These are phyloP conservation scores for Acacia crassicarpa DNA, from an alignment of 306 rosid genomes.

Conservation along the genomic window DNA sequence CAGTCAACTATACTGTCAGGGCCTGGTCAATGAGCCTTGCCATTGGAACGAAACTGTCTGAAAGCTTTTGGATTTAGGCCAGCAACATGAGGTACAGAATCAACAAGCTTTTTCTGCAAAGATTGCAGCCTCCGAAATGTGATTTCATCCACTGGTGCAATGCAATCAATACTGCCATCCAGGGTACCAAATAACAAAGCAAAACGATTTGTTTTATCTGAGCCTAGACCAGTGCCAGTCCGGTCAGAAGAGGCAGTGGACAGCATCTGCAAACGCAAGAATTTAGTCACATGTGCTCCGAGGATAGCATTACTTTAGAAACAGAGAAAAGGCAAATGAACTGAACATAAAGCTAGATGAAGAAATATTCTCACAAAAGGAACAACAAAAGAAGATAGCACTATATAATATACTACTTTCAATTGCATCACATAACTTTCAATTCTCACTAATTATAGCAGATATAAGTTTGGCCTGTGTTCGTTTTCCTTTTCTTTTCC, in stretches of 20 bases:
- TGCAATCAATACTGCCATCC: slow-evolving; percentile 88
- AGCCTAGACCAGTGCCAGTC: slow-evolving; percentile 58
- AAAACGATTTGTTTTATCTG: slow-evolving; percentile 88
- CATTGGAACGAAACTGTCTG: slow-evolving; percentile 72
- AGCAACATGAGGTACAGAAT: slow-evolving; percentile 86
- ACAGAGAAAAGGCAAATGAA: not conserved
- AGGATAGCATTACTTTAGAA: slow-evolving; percentile 17
- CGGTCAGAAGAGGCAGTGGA: slow-evolving; percentile 69
- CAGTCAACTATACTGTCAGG: slow-evolving; percentile 92
- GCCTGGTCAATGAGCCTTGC: slow-evolving; percentile 92
- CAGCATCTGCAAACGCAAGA: slow-evolving; percentile 89
- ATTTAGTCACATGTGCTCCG: slow-evolving; percentile 77
- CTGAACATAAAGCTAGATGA: not conserved
- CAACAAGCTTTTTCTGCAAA: slow-evolving; percentile 90
- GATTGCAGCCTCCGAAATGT: slow-evolving; percentile 92
- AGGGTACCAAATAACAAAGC: slow-evolving; percentile 89
- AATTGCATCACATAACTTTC: not conserved
- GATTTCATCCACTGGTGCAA: slow-evolving; percentile 93
- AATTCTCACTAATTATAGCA: not conserved
- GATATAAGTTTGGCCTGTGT: not conserved
- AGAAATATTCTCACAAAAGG: not conserved
- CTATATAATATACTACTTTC: not conserved
- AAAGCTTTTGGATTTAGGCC: slow-evolving; percentile 89
- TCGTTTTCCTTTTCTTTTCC: not conserved
- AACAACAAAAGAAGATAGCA: not conserved